Base-by-base conservation (phyloP, 176 grass and related monocot genomes). In the Alopecurus myosuroides region DNA sequence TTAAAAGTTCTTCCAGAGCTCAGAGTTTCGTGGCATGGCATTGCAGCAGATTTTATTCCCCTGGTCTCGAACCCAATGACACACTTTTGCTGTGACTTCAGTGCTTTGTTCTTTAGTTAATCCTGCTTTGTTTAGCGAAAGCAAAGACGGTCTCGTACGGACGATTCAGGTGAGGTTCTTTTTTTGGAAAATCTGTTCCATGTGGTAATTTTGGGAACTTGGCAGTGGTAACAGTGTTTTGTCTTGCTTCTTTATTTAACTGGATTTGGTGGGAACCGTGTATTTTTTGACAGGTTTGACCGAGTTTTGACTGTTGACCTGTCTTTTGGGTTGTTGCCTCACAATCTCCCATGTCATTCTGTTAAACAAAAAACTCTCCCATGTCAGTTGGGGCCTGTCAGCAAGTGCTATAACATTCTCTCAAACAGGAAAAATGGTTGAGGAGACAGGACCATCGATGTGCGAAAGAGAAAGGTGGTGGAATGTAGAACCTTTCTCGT, bases 21-120 rank as follows among this genome's bases (percentile, higher is more conserved):
- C 64, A 63, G 77, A 30, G 84, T 73, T 69, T 39, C 58, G 35
- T 23, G 33, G 56, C 19, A 49, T 55, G 57, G 39, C 64, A n/a
- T 75, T 22, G 48, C 50, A 66, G 73, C 41, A 78, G 79, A 71
- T 41, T 30, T 82, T 73, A 57, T 68, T 81, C 72, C 45, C 5
- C 15, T 78, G 74, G 65, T 57, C 80, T 74, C 56, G 31, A 11
- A 3, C 20, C 37, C 35, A 74, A 63, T 81, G 41, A 84, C 80
- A 29, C 23, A 20, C 57, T 56, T 72, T 39, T 58, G 20, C 46
- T 44, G 10, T 77, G 41, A 52, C 50, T 49, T 63, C 51, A 31
- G 48, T 79, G 85, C 80, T 87, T 58, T 60, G 22, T 25, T 61
- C 9, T 74, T 86, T 64, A 42, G 22, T 19, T 71, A 37, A 67